These are phyloP conservation scores for Xylariaceae sp. DNA, from an alignment of 2,329 filamentous ascomycete species.

Conservation along the genomic window DNA sequence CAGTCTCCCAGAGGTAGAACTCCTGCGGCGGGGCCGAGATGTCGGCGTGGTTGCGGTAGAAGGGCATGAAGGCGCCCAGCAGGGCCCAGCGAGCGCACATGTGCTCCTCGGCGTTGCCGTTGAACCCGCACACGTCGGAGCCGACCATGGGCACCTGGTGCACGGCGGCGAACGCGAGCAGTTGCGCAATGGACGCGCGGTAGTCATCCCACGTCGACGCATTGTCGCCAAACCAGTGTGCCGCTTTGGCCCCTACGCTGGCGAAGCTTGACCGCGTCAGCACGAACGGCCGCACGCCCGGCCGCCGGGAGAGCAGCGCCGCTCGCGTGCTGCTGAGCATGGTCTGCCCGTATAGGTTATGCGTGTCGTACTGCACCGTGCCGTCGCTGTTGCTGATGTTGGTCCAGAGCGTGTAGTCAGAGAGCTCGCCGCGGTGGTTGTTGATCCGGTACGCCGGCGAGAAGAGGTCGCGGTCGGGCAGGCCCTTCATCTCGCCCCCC, in stretches of 20 bases:
- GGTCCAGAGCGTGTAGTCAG: conserved; percentile 52
- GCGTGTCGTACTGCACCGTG: conserved; percentile 61
- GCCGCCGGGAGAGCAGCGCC: conserved; percentile 57
- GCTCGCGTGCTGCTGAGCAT: conserved; percentile 57
- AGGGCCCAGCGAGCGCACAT: conserved; percentile 69
- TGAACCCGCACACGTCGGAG: conserved; percentile 65
- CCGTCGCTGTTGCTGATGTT: conserved; percentile 60
- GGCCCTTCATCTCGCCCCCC: conserved; percentile 43
- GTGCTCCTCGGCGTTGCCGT: conserved; percentile 54
- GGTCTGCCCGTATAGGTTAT: conserved; percentile 65
- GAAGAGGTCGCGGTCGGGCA: conserved; percentile 57
- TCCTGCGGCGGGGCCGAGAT: conserved; percentile 51
- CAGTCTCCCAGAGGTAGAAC: conserved; percentile 61
- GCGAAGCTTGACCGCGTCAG: conserved; percentile 66
- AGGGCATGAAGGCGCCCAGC: conserved; percentile 65
- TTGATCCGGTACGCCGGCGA: conserved; percentile 57
- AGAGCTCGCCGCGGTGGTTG: conserved; percentile 43
- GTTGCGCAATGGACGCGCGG: conserved; percentile 44
- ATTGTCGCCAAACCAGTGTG: conserved; percentile 46
- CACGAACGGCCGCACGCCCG: conserved; percentile 55
- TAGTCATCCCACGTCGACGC: conserved; percentile 48
- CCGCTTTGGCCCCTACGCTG: conserved; percentile 56
- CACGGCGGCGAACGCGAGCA: conserved; percentile 48
- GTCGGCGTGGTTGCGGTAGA: conserved; percentile 67
- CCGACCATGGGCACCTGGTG: conserved; percentile 56